Evolutionary conservation across 2,329 filamentous ascomycete species (phyloP).

Genomic region (Akanthomyces lecanii): DNA sequence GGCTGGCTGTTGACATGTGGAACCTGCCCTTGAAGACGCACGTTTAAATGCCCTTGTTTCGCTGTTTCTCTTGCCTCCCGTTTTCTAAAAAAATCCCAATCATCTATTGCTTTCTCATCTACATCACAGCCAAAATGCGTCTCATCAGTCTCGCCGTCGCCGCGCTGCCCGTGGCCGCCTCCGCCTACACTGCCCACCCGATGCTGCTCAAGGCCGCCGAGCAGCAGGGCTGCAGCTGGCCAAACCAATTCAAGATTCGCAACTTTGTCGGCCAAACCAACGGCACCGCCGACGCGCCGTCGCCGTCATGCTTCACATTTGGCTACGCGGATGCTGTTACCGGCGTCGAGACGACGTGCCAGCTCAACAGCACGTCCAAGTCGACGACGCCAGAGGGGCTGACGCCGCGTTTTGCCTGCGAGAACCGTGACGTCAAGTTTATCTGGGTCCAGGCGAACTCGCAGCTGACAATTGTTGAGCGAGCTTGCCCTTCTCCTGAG

Average conservation of each 20-base stretch:
- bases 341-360: slow-evolving; percentile 38
- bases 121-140: slow-evolving; percentile 6
- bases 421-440: slow-evolving; percentile 39
- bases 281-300: slow-evolving; percentile 27
- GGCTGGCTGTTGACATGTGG: not conserved
- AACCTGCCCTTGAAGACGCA: not conserved
- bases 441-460: slow-evolving; percentile 32
- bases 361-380: slow-evolving; percentile 39
- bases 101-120: not conserved
- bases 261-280: slow-evolving; percentile 34
- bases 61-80: not conserved
- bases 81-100: not conserved
- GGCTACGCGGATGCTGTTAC: slow-evolving; percentile 39
- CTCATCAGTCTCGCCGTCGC: slow-evolving; percentile 5
- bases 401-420: slow-evolving; percentile 40
- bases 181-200: slow-evolving; percentile 26
- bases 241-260: slow-evolving; percentile 35
- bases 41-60: not conserved
- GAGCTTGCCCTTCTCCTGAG: slow-evolving; percentile 35
- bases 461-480: slow-evolving; percentile 42
- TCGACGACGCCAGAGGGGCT: slow-evolving; percentile 30
- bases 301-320: slow-evolving; percentile 35
- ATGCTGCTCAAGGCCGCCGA: slow-evolving; percentile 23
- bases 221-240: slow-evolving; percentile 33
- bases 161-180: slow-evolving; percentile 13